phyloP scores from a whole-genome alignment of 2,329 filamentous ascomycete species.

The Didymella exigua region DNA sequence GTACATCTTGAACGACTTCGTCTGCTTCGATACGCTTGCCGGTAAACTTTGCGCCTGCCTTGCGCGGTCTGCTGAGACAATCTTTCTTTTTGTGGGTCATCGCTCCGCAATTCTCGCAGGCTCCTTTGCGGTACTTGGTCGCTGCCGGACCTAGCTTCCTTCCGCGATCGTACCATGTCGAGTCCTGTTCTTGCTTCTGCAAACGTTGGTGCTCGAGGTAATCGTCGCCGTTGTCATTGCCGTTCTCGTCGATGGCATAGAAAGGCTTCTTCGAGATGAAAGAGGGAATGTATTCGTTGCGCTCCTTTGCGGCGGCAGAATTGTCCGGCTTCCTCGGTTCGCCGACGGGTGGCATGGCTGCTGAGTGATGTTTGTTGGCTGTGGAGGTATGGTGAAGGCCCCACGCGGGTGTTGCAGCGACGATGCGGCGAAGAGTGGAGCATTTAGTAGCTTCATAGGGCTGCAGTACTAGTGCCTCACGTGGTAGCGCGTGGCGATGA shows the following conservation, averaged over 20 bases:
- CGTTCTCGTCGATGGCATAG: constrained; percentile 81
- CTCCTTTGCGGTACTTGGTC: constrained; percentile 96
- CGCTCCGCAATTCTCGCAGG: constrained; percentile 96
- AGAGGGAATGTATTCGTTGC: constrained; percentile 96
- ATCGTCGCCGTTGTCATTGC: constrained; percentile 73
- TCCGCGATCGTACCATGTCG: constrained; percentile 92
- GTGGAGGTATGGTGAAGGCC: constrained; percentile 2
- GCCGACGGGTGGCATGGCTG: constrained; percentile 49
- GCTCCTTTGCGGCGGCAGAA: constrained; percentile 72
- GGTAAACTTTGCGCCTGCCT: constrained; percentile 88
- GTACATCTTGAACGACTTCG: constrained; percentile 82
- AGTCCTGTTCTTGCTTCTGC: constrained; percentile 70
- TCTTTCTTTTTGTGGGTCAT: constrained; percentile 97
- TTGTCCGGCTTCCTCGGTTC: constrained; percentile 58
- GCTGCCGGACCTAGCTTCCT: constrained; percentile 83
- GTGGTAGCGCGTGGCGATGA: constrained; percentile 28
- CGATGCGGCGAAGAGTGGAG: constrained; percentile 22
- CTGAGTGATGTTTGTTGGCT: background rate
- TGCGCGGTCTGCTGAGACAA: constrained; percentile 85
- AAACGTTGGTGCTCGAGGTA: constrained; percentile 97
- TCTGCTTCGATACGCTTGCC: constrained; percentile 94
- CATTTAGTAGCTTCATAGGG: constrained; percentile 34
- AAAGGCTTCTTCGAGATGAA: constrained; percentile 99
- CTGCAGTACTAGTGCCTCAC: constrained; percentile 36
- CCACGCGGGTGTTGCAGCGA: constrained; percentile 6